These are phyloP conservation scores for Gleditsia sinensis DNA, from an alignment of 306 rosid genomes.

Conservation along the genomic window DNA sequence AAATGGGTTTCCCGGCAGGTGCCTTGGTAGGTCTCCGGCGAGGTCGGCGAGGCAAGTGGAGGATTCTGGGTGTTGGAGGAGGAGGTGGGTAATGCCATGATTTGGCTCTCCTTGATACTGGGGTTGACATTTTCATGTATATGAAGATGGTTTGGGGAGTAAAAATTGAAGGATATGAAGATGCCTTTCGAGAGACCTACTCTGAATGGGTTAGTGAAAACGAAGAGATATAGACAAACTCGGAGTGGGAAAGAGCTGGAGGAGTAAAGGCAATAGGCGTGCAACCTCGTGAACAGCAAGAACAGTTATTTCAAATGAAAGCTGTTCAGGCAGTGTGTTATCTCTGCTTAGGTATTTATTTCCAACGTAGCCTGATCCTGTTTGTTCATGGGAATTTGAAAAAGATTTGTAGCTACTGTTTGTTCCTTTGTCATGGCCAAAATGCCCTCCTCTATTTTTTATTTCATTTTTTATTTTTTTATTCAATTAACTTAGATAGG, in stretches of 20 bases:
- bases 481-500: too few species aligned
- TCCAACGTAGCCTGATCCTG: constrained; percentile 18
- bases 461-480: neutral
- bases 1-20: constrained; percentile 32
- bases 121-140: constrained; percentile 42
- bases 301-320: constrained; percentile 92
- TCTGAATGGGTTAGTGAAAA: neutral
- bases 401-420: constrained; percentile 7
- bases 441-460: neutral
- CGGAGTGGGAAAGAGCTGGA: constrained; percentile 25
- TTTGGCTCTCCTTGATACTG: constrained; percentile 58
- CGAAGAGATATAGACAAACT: neutral
- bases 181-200: neutral
- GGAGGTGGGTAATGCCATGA: constrained; percentile 72
- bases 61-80: constrained; percentile 80
- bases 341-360: constrained; percentile 24
- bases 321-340: constrained; percentile 40
- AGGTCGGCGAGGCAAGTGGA: constrained; percentile 73
- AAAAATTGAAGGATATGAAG: neutral
- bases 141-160: constrained; percentile 1
- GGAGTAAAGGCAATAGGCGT: constrained; percentile 51
- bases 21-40: constrained; percentile 58
- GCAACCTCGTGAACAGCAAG: constrained; percentile 86
- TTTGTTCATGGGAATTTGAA: constrained; percentile 40
- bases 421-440: constrained; percentile 11